A percentile compares a stretch with the other conserved stretches of the same genome.
These are phyloP conservation scores for Ceratobasidium sp. DNA, from an alignment of 1,284 basidiomycete genomes.

Conservation along the genomic window DNA sequence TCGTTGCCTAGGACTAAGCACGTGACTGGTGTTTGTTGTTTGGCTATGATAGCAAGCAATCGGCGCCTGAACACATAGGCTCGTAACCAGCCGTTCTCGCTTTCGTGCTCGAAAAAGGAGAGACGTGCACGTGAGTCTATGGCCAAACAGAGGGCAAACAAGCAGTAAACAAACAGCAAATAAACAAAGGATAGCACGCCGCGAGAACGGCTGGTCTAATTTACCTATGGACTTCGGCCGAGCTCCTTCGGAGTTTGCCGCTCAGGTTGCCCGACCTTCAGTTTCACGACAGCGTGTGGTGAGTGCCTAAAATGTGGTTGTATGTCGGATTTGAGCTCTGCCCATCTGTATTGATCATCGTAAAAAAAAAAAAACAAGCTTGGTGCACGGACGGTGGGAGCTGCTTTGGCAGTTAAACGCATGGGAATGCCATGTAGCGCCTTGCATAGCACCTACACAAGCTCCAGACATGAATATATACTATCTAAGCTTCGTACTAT, in stretches of 20 bases:
- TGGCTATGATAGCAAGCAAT: too few relatives aligned
- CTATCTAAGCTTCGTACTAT: background rate
- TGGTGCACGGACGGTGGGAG: too few relatives aligned
- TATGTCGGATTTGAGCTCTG: background rate
- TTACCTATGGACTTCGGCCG: slow-evolving; percentile 12
- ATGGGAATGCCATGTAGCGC: too few relatives aligned
- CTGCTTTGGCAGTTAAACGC: too few relatives aligned
- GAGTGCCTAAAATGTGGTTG: background rate
- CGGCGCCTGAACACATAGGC: too few relatives aligned
- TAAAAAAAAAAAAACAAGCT: background rate
- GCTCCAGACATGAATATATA: background rate
- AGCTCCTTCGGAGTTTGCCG: slow-evolving; percentile 5
- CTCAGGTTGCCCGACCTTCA: background rate
- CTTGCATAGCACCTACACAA: too few relatives aligned
- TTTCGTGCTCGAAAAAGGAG: background rate
- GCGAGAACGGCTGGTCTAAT: background rate
- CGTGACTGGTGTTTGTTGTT: too few relatives aligned
- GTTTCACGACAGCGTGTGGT: background rate
- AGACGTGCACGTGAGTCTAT: background rate
- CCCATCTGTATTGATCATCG: background rate
- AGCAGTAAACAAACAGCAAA: background rate
- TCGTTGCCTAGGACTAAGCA: too few relatives aligned
- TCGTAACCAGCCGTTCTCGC: background rate
- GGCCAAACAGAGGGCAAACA: too few relatives aligned
- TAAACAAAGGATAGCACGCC: background rate